phyloP scores from a whole-genome alignment of 768 basidiomycete genomes.

The Coprinopsis sp. region DNA sequence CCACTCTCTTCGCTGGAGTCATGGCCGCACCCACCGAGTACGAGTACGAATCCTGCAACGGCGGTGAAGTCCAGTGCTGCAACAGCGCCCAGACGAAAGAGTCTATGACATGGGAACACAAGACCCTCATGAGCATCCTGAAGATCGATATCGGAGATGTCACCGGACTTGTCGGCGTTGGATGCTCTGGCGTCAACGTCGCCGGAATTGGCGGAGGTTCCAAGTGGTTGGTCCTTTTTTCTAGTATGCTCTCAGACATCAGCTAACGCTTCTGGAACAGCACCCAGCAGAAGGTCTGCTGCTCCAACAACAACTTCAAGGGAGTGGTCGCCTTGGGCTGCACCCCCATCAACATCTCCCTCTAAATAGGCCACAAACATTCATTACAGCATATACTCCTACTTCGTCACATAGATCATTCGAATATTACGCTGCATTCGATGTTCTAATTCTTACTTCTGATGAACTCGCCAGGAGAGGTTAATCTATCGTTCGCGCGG shows the following conservation, averaged over 20 bases:
- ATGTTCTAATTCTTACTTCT: no score
- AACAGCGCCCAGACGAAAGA: neutral
- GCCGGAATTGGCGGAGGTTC: conserved; percentile 16
- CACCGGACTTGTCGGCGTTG: conserved; percentile 15
- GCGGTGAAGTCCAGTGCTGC: conserved; percentile 8
- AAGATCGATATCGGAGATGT: conserved; percentile 7
- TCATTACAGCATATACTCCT: no score
- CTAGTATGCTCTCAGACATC: neutral
- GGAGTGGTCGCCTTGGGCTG: conserved; percentile 24
- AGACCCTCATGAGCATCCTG: conserved; percentile 10
- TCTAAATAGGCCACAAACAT: conserved; percentile 10
- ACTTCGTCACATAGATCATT: no score
- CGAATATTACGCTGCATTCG: no score
- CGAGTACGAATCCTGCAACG: conserved; percentile 5
- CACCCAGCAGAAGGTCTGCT: conserved; percentile 22
- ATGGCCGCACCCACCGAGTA: conserved; percentile 3
- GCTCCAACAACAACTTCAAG: conserved; percentile 21
- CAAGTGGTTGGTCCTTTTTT: conserved; percentile 12
- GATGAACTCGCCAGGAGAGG: no score
- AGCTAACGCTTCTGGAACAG: neutral
- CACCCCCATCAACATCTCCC: conserved; percentile 24
- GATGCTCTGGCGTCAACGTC: conserved; percentile 21
- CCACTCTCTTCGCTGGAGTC: conserved; percentile 1
- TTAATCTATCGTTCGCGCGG: no score
- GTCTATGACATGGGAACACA: neutral